phyloP scores from a whole-genome alignment of 2,329 filamentous ascomycete genomes.

The Gnomoniopsis smithogilvyi region DNA sequence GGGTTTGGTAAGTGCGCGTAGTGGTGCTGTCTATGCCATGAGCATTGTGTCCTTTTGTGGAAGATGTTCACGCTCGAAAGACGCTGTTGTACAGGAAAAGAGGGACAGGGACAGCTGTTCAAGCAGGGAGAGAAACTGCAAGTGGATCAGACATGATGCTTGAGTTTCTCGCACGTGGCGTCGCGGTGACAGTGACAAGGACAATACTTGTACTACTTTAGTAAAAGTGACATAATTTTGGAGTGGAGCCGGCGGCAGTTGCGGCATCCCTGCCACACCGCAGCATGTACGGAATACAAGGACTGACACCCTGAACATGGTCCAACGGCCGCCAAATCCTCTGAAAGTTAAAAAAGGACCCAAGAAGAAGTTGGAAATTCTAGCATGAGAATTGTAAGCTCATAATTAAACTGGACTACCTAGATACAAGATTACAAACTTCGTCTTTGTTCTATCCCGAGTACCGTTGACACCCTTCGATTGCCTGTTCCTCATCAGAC shows the following conservation, averaged over 20 bases:
- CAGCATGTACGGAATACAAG: neutral
- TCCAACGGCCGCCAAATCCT: too few relatives aligned
- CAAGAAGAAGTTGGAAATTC: too few relatives aligned
- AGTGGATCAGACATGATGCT: neutral
- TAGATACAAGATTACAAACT: too few relatives aligned
- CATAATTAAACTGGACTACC: too few relatives aligned
- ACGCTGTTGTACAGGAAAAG: neutral
- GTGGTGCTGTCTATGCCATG: conserved; percentile 10
- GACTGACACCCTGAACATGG: neutral
- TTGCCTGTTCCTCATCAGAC: too few relatives aligned
- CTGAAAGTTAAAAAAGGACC: too few relatives aligned
- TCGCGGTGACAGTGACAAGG: neutral
- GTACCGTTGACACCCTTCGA: too few relatives aligned
- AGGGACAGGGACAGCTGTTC: conserved; percentile 11
- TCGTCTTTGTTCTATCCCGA: too few relatives aligned
- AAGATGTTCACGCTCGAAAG: neutral
- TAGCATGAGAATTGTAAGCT: too few relatives aligned
- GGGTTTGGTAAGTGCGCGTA: conserved; percentile 3
- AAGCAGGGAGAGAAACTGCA: neutral
- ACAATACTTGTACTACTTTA: neutral
- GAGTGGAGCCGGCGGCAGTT: neutral
- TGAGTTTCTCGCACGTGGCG: neutral
- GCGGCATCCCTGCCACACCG: neutral
- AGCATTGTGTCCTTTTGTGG: neutral
- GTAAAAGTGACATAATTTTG: neutral